Conservation (phyloP, 148 eudicot genomes). For the Cornus controversa region DNA sequence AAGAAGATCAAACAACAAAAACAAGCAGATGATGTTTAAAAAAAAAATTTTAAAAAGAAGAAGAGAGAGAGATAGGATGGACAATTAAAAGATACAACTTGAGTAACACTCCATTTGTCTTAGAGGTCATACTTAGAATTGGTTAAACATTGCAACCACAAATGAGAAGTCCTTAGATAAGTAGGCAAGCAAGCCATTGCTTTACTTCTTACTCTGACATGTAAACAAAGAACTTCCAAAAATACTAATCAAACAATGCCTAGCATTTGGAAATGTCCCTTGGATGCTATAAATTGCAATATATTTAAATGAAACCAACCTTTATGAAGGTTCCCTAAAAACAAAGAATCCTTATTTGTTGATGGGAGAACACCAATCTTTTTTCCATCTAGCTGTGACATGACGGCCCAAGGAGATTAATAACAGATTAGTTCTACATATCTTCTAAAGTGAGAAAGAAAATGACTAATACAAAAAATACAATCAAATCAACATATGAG, state of each 20-base stretch:
- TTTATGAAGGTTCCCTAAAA: conserved; percentile 70
- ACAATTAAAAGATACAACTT: not conserved
- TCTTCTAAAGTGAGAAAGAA: not conserved
- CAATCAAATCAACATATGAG: not conserved
- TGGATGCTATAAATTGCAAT: not conserved
- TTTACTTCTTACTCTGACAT: conserved; percentile 1
- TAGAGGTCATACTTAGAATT: not conserved
- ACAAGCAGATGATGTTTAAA: not conserved
- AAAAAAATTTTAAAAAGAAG: too few relatives aligned
- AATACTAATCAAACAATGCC: not conserved
- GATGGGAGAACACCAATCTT: conserved; percentile 73
- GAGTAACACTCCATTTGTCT: not conserved
- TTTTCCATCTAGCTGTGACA: conserved; percentile 75
- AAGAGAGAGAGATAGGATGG: not conserved
- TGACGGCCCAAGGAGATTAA: conserved; percentile 14
- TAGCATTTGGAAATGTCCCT: not conserved
- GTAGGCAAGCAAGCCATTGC: not conserved
- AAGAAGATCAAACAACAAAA: not conserved
- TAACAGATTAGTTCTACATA: not conserved
- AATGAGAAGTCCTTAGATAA: too few relatives aligned
- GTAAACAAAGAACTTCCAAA: conserved; percentile 5
- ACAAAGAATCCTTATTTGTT: conserved; percentile 55
- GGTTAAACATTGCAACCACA: not conserved
- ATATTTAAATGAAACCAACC: conserved; percentile 34
- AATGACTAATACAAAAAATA: conserved; percentile 1